Evolutionary conservation across 441 rosid genomes (phyloP).

Genomic region (Pelargonium exstipulatum): DNA sequence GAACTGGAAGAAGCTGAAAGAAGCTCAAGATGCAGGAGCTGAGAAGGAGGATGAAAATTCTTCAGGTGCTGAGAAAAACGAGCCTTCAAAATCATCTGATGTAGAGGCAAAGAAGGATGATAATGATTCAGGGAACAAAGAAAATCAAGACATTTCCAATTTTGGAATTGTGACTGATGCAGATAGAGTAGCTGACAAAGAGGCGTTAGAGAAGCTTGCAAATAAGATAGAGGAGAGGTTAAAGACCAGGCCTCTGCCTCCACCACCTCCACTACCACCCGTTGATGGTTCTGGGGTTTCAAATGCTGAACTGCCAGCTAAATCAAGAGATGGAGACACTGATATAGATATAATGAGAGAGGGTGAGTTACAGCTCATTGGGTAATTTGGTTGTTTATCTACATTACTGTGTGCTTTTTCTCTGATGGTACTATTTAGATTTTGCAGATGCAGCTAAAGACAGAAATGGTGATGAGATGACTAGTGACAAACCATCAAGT

Average conservation of each 20-base stretch:
- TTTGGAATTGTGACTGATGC: constrained; percentile 75
- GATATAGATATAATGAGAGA: constrained; percentile 40
- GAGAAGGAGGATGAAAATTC: constrained; percentile 44
- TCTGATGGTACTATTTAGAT: constrained; percentile 10
- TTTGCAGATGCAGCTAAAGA: constrained; percentile 47
- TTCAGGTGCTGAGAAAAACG: constrained; percentile 38
- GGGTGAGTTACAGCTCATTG: constrained; percentile 37
- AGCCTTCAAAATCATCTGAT: constrained; percentile 27
- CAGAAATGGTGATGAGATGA: constrained; percentile 60
- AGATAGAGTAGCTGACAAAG: constrained; percentile 74
- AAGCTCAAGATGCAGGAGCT: constrained; percentile 36
- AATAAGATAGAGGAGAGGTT: constrained; percentile 78
- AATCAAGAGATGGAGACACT: constrained; percentile 63
- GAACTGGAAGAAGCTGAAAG: constrained; percentile 55
- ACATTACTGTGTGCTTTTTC: neutral
- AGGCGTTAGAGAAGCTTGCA: constrained; percentile 61
- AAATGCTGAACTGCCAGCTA: constrained; percentile 47
- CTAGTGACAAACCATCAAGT: constrained; percentile 48
- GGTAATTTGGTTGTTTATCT: constrained; percentile 1
- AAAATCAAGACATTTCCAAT: constrained; percentile 49
- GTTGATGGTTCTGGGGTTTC: constrained; percentile 44
- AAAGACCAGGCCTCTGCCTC: constrained; percentile 71
- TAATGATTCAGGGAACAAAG: constrained; percentile 45
- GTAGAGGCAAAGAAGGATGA: constrained; percentile 44
- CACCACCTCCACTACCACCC: constrained; percentile 65